Conservation (phyloP, 2,329 filamentous ascomycete genomes). For the Colletotrichum eremochloae region DNA sequence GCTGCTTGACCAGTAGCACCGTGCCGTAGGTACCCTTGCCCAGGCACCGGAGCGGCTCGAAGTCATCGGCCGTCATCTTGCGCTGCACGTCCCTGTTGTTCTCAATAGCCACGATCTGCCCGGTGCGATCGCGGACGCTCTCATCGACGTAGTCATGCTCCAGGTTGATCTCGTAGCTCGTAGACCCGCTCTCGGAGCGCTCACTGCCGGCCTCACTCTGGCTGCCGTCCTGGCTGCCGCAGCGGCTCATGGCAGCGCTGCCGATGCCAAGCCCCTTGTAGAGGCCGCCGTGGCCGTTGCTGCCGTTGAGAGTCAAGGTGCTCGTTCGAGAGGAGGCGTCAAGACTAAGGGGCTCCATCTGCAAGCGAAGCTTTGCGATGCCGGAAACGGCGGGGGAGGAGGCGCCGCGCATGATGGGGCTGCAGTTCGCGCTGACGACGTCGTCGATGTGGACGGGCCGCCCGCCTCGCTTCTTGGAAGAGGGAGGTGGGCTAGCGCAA, state of each 20-base stretch:
- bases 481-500: constrained; percentile 41
- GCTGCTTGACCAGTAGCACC: constrained; percentile 92
- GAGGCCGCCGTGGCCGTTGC: constrained; percentile 53
- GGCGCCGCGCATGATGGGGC: constrained; percentile 67
- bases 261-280: constrained; percentile 56
- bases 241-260: constrained; percentile 68
- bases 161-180: constrained; percentile 87
- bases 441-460: constrained; percentile 62
- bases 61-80: constrained; percentile 94
- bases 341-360: constrained; percentile 83
- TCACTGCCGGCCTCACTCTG: constrained; percentile 66
- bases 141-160: constrained; percentile 88
- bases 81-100: constrained; percentile 69
- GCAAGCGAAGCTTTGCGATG: constrained; percentile 84
- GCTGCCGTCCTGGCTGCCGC: constrained; percentile 68
- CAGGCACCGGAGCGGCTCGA: constrained; percentile 89
- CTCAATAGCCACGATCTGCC: constrained; percentile 62
- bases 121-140: constrained; percentile 62
- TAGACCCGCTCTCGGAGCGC: constrained; percentile 75
- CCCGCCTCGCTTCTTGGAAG: constrained; percentile 50
- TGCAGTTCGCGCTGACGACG: constrained; percentile 74
- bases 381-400: constrained; percentile 73
- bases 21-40: constrained; percentile 98
- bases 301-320: constrained; percentile 68
- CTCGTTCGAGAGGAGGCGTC: constrained; percentile 67